Evolutionary conservation across 192 early-diverging fungal genomes (phyloP), one percentile per base, ranked within the genome.

Genomic region (Fimicolochytrium jonesii): DNA sequence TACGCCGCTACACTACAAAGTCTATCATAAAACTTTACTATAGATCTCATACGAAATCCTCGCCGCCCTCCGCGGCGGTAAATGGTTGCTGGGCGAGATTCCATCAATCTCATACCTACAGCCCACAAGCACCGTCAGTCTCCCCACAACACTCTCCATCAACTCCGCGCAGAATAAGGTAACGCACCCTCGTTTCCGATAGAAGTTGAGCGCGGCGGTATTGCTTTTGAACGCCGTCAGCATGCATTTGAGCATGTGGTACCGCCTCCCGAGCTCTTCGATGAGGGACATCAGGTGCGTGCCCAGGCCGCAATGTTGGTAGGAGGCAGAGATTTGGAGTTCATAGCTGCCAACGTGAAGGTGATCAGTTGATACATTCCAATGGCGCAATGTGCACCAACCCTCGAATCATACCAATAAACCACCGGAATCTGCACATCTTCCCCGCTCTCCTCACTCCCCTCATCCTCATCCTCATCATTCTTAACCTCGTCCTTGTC

Each of bases 201-300:
- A 88, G 59, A 88, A 88, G 18, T 55, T 59, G 30, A 84, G 76
- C n/a, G 87, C 87, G 6, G 68, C 59, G 30, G 68, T 68, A 63
- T 88, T 88, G 23, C 79, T 74, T 77, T 85, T 86, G 60, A 87
- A 88, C 18, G 85, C 85, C 0, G 85, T 87, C 46, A 88, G 59
- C 85, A 88, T 84, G 9, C 77, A 68, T 59, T 86, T 87, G 3
- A 76, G 73, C 82, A 88, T 83, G 9, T 64, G 36, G 60, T 76
- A 77, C 22, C 55, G 29, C 23, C 32, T 34, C 13, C 85, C 87
- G 61, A 86, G 70, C 6, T 68, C 45, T 60, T 83, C 77, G 10
- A 85, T 28, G 0, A 84, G 55, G 6, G 62, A 13, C 70, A 88
- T 84, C 22, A 88, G 49, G 46, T 79, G 66, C 4, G 75, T 68